Base-by-base conservation (phyloP, 2,329 filamentous ascomycete species). In the Calycina herbarum region DNA sequence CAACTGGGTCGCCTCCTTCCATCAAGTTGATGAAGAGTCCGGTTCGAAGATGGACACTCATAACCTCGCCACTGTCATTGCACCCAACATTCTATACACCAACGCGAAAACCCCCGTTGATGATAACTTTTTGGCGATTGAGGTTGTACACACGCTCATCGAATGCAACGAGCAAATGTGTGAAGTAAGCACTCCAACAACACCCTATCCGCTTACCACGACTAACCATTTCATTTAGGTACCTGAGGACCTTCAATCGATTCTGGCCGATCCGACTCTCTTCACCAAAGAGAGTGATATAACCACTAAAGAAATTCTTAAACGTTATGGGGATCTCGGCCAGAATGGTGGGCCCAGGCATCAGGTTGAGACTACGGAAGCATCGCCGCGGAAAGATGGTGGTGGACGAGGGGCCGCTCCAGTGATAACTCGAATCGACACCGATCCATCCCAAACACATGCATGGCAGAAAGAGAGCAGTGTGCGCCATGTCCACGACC, bases 1-100 rank as follows among this genome's bases (percentile, higher is more conserved):
- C 58, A 97, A 97, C 75, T 99, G 95, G 94, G 93, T 94, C 5
- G 93, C 94, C 4, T 97, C 94, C 1, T 99, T 99, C 82, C 94
- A 96, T 68, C 94, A 97, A 75, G 89, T 99, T 15, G 95, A 99
- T 73, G 95, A 99, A 74, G 95, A 99, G 76, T 91, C 91, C 27
- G 95, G 95, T 31, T 97, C 94, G 72, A 97, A 98, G 83, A 99
- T 99, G 95, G 95, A 99, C 77, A 91, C 96, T 62, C 93, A 96
- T 81, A 99, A 99, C 75, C 85, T 99, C 69, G 93, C 95, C 3
- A 98, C 96, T 2, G 95, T 99, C 69, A 97, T 99, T 78, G 94
- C 94, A 5, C 95, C 95, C 0, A 99, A 99, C 74, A 93, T 99
- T 68, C 84, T 97, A 13, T 94, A 91, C 72, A 91, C 89, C 70